Evolutionary conservation across 1,284 basidiomycete species (phyloP).

Genomic region (Melampsora larici-populina): DNA sequence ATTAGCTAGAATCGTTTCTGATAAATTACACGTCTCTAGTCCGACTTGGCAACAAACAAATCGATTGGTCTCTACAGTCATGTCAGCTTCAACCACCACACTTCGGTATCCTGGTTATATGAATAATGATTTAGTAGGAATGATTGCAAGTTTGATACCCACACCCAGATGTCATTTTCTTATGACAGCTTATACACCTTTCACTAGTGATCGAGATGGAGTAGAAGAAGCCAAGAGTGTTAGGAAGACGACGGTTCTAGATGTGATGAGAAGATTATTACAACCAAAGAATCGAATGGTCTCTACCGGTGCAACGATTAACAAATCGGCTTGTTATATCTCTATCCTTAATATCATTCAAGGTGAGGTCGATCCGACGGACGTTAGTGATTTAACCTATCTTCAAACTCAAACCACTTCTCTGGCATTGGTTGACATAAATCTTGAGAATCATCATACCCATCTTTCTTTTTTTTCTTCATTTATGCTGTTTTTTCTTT

Average conservation of each 20-base stretch:
- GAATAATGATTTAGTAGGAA: slow-evolving; percentile 98
- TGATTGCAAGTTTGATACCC: slow-evolving; percentile 93
- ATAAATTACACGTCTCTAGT: slow-evolving; percentile 83
- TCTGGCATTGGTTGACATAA: neutral
- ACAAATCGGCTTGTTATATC: slow-evolving; percentile 90
- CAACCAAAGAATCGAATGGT: slow-evolving; percentile 99
- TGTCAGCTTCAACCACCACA: slow-evolving; percentile 95
- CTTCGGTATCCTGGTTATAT: slow-evolving; percentile 97
- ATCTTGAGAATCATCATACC: neutral
- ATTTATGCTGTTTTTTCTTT: neutral
- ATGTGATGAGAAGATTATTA: slow-evolving; percentile 95
- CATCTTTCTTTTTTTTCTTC: neutral
- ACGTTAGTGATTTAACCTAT: slow-evolving; percentile 61
- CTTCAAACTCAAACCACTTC: neutral
- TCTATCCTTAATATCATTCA: slow-evolving; percentile 98
- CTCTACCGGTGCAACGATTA: slow-evolving; percentile 70
- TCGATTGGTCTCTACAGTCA: slow-evolving; percentile 80
- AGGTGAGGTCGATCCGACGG: slow-evolving; percentile 95
- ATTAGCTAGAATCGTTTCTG: slow-evolving; percentile 81
- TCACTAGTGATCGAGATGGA: slow-evolving; percentile 72
- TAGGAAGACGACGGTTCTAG: slow-evolving; percentile 87
- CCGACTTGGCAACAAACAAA: slow-evolving; percentile 93
- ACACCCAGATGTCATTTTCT: slow-evolving; percentile 99
- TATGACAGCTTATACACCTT: slow-evolving; percentile 99
- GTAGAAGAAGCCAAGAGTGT: slow-evolving; percentile 71